These are phyloP conservation scores for Amaranthus tricolor DNA, from an alignment of 179 eudicot species.

Conservation along the genomic window DNA sequence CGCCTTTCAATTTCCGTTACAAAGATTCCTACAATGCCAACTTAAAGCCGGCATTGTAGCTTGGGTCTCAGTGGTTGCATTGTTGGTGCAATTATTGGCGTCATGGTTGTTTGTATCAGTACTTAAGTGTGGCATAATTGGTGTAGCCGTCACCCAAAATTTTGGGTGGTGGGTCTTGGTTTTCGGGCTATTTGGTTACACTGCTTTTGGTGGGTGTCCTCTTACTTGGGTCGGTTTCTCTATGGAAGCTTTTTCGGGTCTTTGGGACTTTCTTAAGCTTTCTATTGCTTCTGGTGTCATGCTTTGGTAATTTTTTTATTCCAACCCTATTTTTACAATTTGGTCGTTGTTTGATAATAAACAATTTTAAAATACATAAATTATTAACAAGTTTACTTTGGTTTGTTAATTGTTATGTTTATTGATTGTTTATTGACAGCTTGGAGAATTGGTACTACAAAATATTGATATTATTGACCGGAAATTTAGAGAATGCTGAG, in stretches of 20 bases:
- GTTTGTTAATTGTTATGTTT: background rate
- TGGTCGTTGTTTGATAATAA: background rate
- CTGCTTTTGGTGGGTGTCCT: slow-evolving; percentile 39
- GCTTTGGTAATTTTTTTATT: slow-evolving; percentile 32
- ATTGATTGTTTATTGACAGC: slow-evolving; percentile 16
- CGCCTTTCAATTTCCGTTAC: slow-evolving; percentile 43
- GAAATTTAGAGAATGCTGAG: slow-evolving; percentile 44
- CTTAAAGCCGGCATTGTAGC: slow-evolving; percentile 39
- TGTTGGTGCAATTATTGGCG: slow-evolving; percentile 28
- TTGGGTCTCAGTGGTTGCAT: slow-evolving; percentile 30
- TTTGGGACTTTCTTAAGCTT: slow-evolving; percentile 48
- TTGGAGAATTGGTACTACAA: slow-evolving; percentile 54
- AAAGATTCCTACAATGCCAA: slow-evolving; percentile 46
- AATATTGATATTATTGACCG: slow-evolving; percentile 41
- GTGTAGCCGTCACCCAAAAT: slow-evolving; percentile 31
- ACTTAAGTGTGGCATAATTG: slow-evolving; percentile 35
- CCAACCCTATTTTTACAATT: background rate
- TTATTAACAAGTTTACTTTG: background rate
- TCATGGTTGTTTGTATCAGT: slow-evolving; percentile 39
- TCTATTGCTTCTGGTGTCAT: slow-evolving; percentile 48
- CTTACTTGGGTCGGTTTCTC: slow-evolving; percentile 44
- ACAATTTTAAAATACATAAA: background rate
- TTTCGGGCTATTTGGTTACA: slow-evolving; percentile 34
- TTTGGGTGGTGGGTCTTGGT: slow-evolving; percentile 48
- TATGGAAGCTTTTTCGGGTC: slow-evolving; percentile 41